Evolutionary conservation across 2,329 filamentous ascomycete genomes (phyloP).

Genomic region (Botryotinia convoluta): DNA sequence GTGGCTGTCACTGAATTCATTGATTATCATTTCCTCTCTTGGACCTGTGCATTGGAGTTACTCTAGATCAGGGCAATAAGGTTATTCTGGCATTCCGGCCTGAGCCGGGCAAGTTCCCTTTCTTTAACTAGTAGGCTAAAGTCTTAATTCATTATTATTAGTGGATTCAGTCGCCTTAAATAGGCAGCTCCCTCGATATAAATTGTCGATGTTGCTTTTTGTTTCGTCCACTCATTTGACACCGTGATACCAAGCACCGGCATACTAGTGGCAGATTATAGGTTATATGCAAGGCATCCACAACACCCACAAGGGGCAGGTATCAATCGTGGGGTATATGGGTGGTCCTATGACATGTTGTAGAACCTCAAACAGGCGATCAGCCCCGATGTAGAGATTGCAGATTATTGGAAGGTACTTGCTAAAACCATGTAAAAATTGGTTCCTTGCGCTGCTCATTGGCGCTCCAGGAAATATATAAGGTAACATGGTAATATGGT

Average conservation of each 20-base stretch:
- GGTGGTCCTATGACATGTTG: constrained; percentile 13
- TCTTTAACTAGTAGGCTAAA: neutral
- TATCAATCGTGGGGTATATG: constrained; percentile 12
- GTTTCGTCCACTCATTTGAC: neutral
- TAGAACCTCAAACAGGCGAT: constrained; percentile 1
- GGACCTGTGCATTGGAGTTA: neutral
- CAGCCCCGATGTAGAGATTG: neutral
- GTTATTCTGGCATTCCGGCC: neutral
- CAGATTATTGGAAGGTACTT: constrained; percentile 7
- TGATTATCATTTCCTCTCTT: constrained; percentile 1
- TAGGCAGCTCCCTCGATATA: neutral
- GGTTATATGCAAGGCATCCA: constrained; percentile 2
- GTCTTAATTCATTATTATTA: neutral
- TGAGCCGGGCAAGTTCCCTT: neutral
- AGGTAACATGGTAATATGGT: neutral
- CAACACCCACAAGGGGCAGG: neutral
- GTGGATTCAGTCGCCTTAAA: neutral
- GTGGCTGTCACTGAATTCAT: neutral
- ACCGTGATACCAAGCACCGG: constrained; percentile 5
- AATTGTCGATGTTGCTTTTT: neutral
- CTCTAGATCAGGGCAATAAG: neutral
- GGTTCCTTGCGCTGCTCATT: neutral
- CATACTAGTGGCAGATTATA: neutral
- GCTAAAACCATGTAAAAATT: neutral
- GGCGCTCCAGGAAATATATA: neutral